phyloP scores from a whole-genome alignment of 2,329 filamentous ascomycete genomes.

The Lasiodiplodia hormozganensis region DNA sequence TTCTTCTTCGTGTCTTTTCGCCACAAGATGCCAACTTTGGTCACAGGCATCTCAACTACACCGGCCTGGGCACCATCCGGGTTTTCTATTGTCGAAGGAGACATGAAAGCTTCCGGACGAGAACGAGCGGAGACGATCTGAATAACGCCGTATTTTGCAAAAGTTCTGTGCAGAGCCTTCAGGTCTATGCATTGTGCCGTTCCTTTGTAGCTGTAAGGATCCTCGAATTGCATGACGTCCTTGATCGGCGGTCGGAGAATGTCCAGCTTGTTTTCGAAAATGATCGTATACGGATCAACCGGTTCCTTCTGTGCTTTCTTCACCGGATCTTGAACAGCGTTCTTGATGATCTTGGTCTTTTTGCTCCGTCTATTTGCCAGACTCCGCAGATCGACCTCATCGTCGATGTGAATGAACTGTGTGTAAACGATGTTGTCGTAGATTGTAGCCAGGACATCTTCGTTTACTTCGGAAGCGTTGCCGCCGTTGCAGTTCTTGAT shows the following conservation, averaged over 20 bases:
- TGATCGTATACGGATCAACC: slow-evolving; percentile 92
- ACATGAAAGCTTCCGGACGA: slow-evolving; percentile 93
- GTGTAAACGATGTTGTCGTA: slow-evolving; percentile 99
- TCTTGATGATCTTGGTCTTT: slow-evolving; percentile 60
- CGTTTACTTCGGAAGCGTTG: slow-evolving; percentile 70
- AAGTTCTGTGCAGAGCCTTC: slow-evolving; percentile 82
- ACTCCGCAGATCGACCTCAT: slow-evolving; percentile 81
- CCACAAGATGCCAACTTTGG: slow-evolving; percentile 94
- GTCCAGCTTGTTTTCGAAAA: slow-evolving; percentile 88
- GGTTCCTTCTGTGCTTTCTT: slow-evolving; percentile 77
- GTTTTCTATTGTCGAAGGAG: slow-evolving; percentile 82
- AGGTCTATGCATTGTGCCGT: slow-evolving; percentile 79
- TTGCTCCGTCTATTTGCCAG: slow-evolving; percentile 75
- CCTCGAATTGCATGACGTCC: slow-evolving; percentile 91
- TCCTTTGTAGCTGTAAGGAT: slow-evolving; percentile 87
- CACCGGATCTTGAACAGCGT: slow-evolving; percentile 67
- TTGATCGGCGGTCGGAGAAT: slow-evolving; percentile 82
- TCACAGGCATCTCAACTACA: slow-evolving; percentile 96
- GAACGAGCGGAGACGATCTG: slow-evolving; percentile 96
- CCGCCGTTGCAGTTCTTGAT: slow-evolving; percentile 88
- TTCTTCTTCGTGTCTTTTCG: slow-evolving; percentile 93
- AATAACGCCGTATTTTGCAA: slow-evolving; percentile 88
- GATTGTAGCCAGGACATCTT: slow-evolving; percentile 92
- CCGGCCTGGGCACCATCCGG: slow-evolving; percentile 87
- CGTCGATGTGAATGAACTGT: slow-evolving; percentile 96